Evolutionary conservation across 176 grass and related monocot species (phyloP).

Genomic region (Aegilops bicornis): DNA sequence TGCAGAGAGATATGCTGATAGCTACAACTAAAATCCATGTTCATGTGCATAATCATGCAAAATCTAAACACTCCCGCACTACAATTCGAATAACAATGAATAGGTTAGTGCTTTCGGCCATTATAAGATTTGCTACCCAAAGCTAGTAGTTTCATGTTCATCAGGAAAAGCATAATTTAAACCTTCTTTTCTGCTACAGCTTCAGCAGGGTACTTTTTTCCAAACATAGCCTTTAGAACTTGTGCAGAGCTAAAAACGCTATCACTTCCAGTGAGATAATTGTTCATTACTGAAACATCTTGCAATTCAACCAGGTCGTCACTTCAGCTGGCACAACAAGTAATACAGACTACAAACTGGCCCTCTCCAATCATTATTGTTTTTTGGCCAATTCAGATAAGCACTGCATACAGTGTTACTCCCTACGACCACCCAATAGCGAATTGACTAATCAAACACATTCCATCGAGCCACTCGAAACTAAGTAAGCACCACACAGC

Average conservation of each 20-base stretch:
- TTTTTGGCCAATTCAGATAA: neutral
- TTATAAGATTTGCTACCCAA: slow-evolving; percentile 6
- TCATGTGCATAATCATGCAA: neutral
- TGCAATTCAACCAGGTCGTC: neutral
- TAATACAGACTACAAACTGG: neutral
- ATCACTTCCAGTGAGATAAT: neutral
- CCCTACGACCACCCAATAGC: neutral
- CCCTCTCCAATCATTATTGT: neutral
- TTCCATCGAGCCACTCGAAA: neutral
- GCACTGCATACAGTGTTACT: neutral
- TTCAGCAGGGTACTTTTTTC: neutral
- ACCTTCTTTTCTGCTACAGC: neutral
- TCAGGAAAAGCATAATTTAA: neutral
- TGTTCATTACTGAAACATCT: slow-evolving; percentile 13
- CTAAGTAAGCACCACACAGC: neutral
- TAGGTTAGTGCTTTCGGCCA: neutral
- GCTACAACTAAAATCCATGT: neutral
- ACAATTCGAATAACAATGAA: neutral
- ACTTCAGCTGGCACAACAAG: slow-evolving; percentile 9
- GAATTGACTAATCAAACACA: neutral
- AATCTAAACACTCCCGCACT: neutral
- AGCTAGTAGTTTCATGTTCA: neutral
- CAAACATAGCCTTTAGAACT: neutral
- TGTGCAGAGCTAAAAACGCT: neutral
- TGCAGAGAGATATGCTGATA: slow-evolving; percentile 8